Evolutionary conservation across 2,329 filamentous ascomycete species (phyloP), one percentile per base, ranked within the genome.

Genomic region (Colletotrichum graminicola): DNA sequence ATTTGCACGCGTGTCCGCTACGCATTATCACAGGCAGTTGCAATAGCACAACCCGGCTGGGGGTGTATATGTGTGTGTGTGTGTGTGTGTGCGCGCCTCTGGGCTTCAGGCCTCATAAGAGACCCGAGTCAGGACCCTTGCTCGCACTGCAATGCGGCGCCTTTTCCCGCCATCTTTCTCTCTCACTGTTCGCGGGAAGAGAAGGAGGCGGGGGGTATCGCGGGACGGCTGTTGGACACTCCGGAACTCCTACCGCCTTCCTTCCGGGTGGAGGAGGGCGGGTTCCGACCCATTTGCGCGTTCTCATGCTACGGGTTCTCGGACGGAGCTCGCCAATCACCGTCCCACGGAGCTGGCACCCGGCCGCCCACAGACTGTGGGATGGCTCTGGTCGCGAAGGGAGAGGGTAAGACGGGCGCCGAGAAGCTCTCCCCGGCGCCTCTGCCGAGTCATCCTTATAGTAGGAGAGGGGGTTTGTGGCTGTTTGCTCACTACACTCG

Each of bases 81-180:
- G 43, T 45, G 18, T 5, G 45, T 5, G 45, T 12, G 45, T 8
- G n/a, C n/a, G 49, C 47, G 36, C 26, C 23, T 41, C 26, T 64
- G 14, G 5, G n/a, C 29, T 36, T n/a, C 45, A 21, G 49, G 26
- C 26, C n/a, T 34, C 39, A 52, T 59, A 63, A 29, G 59, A 52
- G 39, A 54, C 29, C 26, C 67, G 68, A 71, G 68, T 68, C 68
- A 71, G 29, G 32, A 71, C 65, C 68, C 68, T 64, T 71, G 68
- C 45, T 47, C 43, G 26, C 16, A 23, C 56, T 52, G 52, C 55
- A 18, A 41, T 61, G 36, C 57, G 64, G 57, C 65, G 65, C 26
- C 21, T 5, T 21, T 21, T 32, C 21, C 5, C 14, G 2, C 12
- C 5, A 10, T 21, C 51, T 36, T 36, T 16, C 52, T 23, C 5